Evolutionary conservation across 768 basidiomycete species (phyloP), one percentile per base, ranked within the genome.

Genomic region (Amanita pallidorosea): DNA sequence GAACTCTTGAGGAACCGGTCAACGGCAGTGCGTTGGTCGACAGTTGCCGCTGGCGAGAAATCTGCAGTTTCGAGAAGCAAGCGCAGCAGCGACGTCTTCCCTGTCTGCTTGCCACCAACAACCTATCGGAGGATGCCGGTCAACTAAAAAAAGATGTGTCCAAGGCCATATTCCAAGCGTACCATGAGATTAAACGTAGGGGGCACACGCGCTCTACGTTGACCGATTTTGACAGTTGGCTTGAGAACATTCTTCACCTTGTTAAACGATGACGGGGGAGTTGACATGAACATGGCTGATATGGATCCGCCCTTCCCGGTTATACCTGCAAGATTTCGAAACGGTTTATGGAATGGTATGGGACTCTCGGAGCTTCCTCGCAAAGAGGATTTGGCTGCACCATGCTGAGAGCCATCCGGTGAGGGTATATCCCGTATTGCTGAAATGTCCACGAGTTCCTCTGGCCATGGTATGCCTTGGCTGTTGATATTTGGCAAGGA

Each of bases 131-230:
- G 45, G 48, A 41, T 31, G 55, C 34, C 15, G 23, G 52, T 25
- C 34, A 58, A 72, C 51, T 56, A 4, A 22, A 49, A 15, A 35
- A 52, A 55, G 51, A 25, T 27, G 18, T 20, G 27, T 17, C 18
- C 42, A 17, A 45, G 7, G 11, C 7, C 6, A 2, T 25, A 13
- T n/a, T 41, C 11, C 20, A 12, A 17, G 58, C 71, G 57, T 43
- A 88, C 88, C 88, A 91, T 89, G 47, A 92, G 67, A 61, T 92
- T 92, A 70, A 92, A 90, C 2, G 86, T 86, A 5, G 88, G 85
- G 12, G 86, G 75, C 13, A 76, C 65, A 52, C 83, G 76, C 55
- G 71, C 69, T 58, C 84, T 76, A 59, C 83, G 76, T 61, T 86
- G 84, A 57, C 75, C 76, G 51, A 77, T 72, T 57, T 79, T 76